Evolutionary conservation across 306 rosid species (phyloP).

Genomic region (Acmispon strigosus): DNA sequence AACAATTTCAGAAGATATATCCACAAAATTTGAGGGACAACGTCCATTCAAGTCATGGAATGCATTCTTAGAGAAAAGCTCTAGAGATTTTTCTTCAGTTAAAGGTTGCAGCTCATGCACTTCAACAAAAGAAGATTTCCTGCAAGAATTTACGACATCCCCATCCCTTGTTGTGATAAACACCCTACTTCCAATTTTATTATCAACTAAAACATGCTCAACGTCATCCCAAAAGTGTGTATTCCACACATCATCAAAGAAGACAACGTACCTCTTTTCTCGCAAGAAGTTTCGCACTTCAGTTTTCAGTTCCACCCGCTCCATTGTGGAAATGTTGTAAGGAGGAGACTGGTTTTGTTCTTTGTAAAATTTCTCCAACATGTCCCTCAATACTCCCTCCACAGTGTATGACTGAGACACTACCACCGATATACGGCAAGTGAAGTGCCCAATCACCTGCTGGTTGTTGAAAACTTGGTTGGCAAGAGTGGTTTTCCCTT

Average conservation of each 20-base stretch:
- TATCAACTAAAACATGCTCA: neutral
- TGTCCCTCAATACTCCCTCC: neutral
- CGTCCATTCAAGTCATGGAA: neutral
- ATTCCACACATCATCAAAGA: conserved; percentile 2
- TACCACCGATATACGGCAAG: neutral
- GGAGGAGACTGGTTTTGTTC: neutral
- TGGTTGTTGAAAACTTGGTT: neutral
- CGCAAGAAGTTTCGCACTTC: neutral
- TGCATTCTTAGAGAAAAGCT: neutral
- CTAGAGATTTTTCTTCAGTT: neutral
- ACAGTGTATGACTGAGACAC: neutral
- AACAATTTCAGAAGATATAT: neutral
- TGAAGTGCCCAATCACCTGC: neutral
- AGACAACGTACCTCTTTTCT: neutral
- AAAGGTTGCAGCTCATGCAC: neutral
- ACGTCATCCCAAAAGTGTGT: neutral
- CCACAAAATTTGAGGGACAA: neutral
- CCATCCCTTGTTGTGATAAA: neutral
- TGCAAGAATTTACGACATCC: neutral
- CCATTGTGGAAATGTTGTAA: neutral
- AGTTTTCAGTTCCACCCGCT: neutral
- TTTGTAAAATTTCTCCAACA: neutral
- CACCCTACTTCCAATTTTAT: neutral
- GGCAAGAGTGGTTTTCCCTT: conserved; percentile 14
- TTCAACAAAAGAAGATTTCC: neutral